A percentile compares a stretch with the other conserved stretches of the same genome.
phyloP scores from a whole-genome alignment of 257 asterid species.

The Haberlea rhodopensis region DNA sequence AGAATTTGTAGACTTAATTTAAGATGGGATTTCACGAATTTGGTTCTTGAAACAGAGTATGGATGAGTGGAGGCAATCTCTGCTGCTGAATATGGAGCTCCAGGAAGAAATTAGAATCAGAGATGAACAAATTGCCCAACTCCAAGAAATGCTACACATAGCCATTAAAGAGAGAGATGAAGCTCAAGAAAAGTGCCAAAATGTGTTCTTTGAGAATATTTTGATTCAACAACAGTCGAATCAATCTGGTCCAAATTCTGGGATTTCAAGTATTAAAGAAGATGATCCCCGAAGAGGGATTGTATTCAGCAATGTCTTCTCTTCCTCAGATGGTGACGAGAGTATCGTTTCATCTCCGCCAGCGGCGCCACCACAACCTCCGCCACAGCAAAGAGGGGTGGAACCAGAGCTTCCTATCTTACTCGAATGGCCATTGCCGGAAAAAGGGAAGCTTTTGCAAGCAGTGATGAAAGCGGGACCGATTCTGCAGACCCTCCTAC shows the following conservation, averaged over 20 bases:
- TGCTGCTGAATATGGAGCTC: background rate
- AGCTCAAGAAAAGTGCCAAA: background rate
- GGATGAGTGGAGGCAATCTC: background rate
- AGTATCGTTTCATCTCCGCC: constrained; percentile 24
- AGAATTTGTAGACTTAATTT: background rate
- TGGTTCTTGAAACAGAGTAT: background rate
- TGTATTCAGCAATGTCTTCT: constrained; percentile 17
- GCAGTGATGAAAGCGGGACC: constrained; percentile 20
- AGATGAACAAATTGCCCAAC: background rate
- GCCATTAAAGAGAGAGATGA: background rate
- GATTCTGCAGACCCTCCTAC: constrained; percentile 19
- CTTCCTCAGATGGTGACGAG: constrained; percentile 24
- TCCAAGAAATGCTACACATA: background rate
- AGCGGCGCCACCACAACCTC: background rate
- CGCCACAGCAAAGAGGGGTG: background rate
- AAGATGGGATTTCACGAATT: background rate
- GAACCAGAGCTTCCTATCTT: constrained; percentile 3
- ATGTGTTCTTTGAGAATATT: background rate
- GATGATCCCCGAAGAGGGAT: background rate
- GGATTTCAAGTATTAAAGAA: background rate
- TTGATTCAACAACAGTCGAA: background rate
- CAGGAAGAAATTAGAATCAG: background rate
- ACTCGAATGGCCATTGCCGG: constrained; percentile 17
- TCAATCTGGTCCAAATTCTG: background rate
- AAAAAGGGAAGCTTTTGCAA: constrained; percentile 21